Evolutionary conservation across 2,329 filamentous ascomycete species (phyloP).

Genomic region (Ophiocordyceps australis): DNA sequence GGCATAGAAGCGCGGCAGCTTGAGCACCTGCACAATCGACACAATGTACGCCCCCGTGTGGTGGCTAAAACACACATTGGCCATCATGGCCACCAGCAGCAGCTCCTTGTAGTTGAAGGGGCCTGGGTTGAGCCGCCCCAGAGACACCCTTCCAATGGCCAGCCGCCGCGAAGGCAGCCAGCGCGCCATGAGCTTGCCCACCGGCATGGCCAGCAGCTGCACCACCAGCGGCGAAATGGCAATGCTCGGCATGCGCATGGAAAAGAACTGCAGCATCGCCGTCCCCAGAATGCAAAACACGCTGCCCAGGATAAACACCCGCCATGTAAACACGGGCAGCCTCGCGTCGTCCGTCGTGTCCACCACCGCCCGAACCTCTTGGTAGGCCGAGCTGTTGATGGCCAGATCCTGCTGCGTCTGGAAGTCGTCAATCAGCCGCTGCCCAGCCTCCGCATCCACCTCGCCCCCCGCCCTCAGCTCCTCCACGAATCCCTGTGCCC

Average conservation of each 20-base stretch:
- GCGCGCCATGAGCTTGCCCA: neutral
- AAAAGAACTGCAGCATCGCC: constrained; percentile 16
- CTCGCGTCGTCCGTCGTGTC: constrained; percentile 20
- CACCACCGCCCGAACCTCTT: constrained; percentile 25
- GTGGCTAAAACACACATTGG: constrained; percentile 25
- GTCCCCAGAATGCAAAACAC: constrained; percentile 12
- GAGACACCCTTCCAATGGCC: too few species aligned
- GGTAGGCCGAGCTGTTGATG: constrained; percentile 16
- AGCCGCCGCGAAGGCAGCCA: neutral
- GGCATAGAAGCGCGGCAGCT: constrained; percentile 24
- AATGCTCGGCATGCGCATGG: constrained; percentile 21
- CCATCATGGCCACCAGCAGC: constrained; percentile 34
- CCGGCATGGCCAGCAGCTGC: constrained; percentile 11
- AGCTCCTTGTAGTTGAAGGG: constrained; percentile 36
- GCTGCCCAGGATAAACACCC: constrained; percentile 19
- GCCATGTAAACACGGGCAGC: constrained; percentile 20
- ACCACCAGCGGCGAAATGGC: constrained; percentile 19
- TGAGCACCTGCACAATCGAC: constrained; percentile 25
- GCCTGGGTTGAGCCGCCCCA: constrained; percentile 22
- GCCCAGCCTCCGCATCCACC: constrained; percentile 5
- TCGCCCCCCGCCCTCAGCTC: constrained; percentile 1
- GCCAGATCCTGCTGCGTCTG: constrained; percentile 8
- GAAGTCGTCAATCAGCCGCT: constrained; percentile 6
- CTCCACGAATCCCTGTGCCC: constrained; percentile 20
- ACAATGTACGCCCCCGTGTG: constrained; percentile 20